These are phyloP conservation scores for Suillus placidus DNA, from an alignment of 768 basidiomycete genomes.

Conservation along the genomic window DNA sequence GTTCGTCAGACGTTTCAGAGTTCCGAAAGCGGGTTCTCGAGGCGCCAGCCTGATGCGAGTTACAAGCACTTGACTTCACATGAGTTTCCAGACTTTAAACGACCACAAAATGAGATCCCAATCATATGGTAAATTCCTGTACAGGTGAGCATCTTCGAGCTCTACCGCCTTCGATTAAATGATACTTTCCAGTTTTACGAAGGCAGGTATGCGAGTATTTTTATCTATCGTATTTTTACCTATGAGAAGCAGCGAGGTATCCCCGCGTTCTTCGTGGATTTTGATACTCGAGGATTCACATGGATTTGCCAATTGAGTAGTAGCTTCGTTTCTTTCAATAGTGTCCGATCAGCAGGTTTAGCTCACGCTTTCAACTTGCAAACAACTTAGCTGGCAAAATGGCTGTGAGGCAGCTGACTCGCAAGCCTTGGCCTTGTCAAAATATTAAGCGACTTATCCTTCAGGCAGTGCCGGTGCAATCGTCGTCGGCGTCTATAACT, in stretches of 20 bases:
- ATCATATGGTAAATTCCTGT: background rate
- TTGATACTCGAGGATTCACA: background rate
- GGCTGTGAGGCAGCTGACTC: background rate
- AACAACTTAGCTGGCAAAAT: background rate
- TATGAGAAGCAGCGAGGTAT: background rate
- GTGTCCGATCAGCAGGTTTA: background rate
- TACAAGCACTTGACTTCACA: background rate
- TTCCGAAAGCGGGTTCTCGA: background rate
- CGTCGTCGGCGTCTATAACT: background rate
- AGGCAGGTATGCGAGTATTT: background rate
- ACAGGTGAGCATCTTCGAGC: background rate
- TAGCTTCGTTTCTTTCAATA: background rate
- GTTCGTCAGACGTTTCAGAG: background rate
- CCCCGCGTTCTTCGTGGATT: background rate
- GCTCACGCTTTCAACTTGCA: background rate
- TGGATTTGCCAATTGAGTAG: background rate
- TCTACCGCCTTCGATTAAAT: too few species aligned
- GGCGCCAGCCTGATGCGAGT: background rate
- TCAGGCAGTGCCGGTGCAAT: background rate
- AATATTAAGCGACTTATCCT: background rate
- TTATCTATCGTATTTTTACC: background rate
- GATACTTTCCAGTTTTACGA: background rate
- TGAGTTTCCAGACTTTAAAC: background rate
- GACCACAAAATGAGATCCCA: background rate
- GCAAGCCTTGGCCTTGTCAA: background rate